A percentile compares a stretch with the other conserved stretches of the same genome.
These are phyloP conservation scores for Neurospora pannonica DNA, from an alignment of 495 filamentous ascomycete genomes.

Conservation along the genomic window DNA sequence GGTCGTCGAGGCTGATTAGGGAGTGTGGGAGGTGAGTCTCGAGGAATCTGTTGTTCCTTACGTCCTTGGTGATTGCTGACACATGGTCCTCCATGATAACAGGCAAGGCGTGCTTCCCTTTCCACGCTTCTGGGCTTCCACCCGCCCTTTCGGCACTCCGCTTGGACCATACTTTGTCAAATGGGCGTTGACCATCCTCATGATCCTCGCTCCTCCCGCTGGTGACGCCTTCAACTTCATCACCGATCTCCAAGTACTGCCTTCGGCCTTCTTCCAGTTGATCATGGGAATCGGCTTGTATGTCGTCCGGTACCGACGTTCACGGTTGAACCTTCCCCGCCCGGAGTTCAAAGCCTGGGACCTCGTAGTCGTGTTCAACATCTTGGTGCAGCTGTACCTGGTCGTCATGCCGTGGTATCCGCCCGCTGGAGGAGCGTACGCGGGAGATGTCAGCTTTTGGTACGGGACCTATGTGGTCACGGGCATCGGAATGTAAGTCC, in stretches of 20 bases:
- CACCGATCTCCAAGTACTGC: conserved; percentile 45
- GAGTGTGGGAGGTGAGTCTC: conserved; percentile 44
- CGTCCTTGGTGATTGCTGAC: not conserved
- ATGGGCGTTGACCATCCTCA: conserved; percentile 49
- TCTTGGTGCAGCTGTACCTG: conserved; percentile 46
- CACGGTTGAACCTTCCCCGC: conserved; percentile 30
- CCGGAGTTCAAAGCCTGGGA: conserved; percentile 48
- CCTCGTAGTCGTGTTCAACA: conserved; percentile 42
- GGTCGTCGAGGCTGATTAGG: conserved; percentile 47
- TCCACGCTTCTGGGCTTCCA: conserved; percentile 54
- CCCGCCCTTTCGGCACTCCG: conserved; percentile 53
- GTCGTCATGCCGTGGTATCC: conserved; percentile 60
- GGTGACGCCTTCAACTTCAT: conserved; percentile 63
- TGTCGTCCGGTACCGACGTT: conserved; percentile 41
- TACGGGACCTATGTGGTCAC: conserved; percentile 53
- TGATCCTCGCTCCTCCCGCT: conserved; percentile 58
- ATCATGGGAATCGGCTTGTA: conserved; percentile 45
- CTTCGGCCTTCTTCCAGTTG: conserved; percentile 43
- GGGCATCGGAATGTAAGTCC: conserved; percentile 46
- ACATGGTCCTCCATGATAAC: not conserved
- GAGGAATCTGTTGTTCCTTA: not conserved
- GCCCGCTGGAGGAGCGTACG: conserved; percentile 43
- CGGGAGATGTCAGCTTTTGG: conserved; percentile 58
- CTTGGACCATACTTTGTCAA: conserved; percentile 50
- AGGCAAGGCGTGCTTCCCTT: conserved; percentile 60